phyloP scores from a whole-genome alignment of 495 filamentous ascomycete genomes.

The Rhypophila decipiens region DNA sequence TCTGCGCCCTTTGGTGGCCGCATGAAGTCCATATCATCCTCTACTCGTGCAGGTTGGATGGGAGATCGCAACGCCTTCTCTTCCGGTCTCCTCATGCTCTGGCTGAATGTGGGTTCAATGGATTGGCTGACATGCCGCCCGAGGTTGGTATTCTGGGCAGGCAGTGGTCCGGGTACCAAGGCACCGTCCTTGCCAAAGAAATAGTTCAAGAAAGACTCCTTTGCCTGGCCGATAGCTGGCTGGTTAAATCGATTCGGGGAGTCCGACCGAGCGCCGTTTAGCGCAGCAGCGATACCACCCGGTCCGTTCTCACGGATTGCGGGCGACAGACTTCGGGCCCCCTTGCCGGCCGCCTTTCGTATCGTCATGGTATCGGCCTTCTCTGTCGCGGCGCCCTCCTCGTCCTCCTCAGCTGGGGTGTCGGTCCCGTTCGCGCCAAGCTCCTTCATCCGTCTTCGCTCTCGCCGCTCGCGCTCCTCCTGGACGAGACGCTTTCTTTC shows the following conservation, averaged over 20 bases:
- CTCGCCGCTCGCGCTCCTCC: constrained; percentile 78
- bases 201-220: constrained; percentile 94
- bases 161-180: constrained; percentile 34
- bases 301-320: constrained; percentile 57
- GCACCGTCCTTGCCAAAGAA: constrained; percentile 94
- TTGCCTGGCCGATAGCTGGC: constrained; percentile 41
- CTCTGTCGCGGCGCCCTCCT: constrained; percentile 50
- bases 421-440: constrained; percentile 71
- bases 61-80: constrained; percentile 44
- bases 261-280: constrained; percentile 60
- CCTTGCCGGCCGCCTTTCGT: constrained; percentile 47
- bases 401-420: constrained; percentile 69
- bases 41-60: constrained; percentile 21
- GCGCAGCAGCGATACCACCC: constrained; percentile 54
- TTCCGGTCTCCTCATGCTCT: constrained; percentile 74
- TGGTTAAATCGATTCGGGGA: constrained; percentile 57
- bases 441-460: constrained; percentile 75
- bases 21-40: constrained; percentile 30
- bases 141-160: constrained; percentile 35
- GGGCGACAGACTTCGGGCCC: constrained; percentile 71
- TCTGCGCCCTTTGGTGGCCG: constrained; percentile 18
- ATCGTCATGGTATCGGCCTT: constrained; percentile 43
- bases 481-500: constrained; percentile 73
- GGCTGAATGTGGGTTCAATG: constrained; percentile 72
- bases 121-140: constrained; percentile 64